phyloP scores from a whole-genome alignment of 345 rosid species.

The Triadica sebifera region DNA sequence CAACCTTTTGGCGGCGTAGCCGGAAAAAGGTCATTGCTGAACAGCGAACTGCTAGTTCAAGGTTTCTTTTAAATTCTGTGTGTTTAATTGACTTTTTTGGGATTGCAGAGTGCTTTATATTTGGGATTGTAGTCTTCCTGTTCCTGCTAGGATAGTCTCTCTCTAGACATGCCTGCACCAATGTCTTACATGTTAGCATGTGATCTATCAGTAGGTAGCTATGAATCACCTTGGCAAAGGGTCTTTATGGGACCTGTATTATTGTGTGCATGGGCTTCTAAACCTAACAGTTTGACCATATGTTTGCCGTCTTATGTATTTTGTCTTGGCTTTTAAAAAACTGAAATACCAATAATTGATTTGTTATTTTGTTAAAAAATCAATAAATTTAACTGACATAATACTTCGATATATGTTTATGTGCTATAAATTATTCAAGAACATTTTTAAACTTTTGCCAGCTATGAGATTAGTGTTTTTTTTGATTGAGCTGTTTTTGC shows the following conservation, averaged over 20 bases:
- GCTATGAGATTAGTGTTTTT: no score
- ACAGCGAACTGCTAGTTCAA: constrained; percentile 92
- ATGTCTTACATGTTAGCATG: neutral
- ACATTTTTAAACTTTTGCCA: neutral
- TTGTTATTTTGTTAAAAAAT: neutral
- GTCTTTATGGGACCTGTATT: no score
- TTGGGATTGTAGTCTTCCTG: neutral
- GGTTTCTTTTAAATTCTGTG: constrained; percentile 48
- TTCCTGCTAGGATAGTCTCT: neutral
- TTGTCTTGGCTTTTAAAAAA: neutral
- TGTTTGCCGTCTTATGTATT: neutral
- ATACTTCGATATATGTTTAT: neutral
- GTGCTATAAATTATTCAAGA: neutral
- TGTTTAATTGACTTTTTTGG: constrained; percentile 7
- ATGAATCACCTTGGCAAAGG: neutral
- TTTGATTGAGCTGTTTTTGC: constrained; percentile 28
- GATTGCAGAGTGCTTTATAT: neutral
- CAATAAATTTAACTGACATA: neutral
- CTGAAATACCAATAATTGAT: neutral
- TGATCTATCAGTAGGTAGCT: neutral
- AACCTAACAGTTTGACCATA: neutral
- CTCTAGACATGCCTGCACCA: neutral
- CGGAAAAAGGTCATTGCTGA: constrained; percentile 88
- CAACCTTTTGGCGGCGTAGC: constrained; percentile 81
- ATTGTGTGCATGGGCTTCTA: no score